phyloP scores from a whole-genome alignment of 2,329 filamentous ascomycete species.

The Lasiodiplodia gonubiensis region DNA sequence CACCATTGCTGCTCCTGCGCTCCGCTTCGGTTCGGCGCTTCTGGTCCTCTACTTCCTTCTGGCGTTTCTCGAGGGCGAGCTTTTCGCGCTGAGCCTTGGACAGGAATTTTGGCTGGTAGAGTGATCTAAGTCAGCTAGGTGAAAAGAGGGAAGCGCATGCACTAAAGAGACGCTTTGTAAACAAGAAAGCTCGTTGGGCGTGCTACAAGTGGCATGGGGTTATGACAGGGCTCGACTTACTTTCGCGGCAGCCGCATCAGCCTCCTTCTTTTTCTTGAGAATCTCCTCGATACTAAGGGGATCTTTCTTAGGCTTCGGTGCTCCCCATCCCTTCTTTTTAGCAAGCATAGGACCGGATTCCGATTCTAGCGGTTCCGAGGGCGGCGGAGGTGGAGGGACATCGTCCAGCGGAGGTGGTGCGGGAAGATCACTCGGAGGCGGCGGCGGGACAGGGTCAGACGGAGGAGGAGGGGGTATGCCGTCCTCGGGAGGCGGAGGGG shows the following conservation, averaged over 20 bases:
- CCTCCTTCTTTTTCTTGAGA: constrained; percentile 81
- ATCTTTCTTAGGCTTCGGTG: constrained; percentile 43
- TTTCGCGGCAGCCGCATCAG: constrained; percentile 82
- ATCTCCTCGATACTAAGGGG: constrained; percentile 87
- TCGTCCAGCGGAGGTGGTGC: constrained; percentile 31
- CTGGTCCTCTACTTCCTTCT: constrained; percentile 71
- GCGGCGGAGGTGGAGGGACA: constrained; percentile 32
- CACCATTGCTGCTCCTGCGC: constrained; percentile 17
- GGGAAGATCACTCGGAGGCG: constrained; percentile 35
- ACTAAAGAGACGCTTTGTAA: constrained; percentile 37
- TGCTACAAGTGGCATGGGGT: neutral
- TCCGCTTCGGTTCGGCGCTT: constrained; percentile 58
- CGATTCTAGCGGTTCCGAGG: constrained; percentile 33
- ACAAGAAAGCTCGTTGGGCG: constrained; percentile 20
- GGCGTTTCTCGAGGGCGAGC: constrained; percentile 76
- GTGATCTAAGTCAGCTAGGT: constrained; percentile 32
- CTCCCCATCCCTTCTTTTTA: constrained; percentile 62
- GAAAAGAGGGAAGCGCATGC: constrained; percentile 30
- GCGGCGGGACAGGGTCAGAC: constrained; percentile 52
- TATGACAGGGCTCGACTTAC: constrained; percentile 43
- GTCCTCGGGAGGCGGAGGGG: constrained; percentile 29
- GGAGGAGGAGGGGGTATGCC: constrained; percentile 46
- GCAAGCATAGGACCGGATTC: constrained; percentile 45
- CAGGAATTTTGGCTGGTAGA: constrained; percentile 74
- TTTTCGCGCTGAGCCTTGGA: constrained; percentile 82